These are phyloP conservation scores for Zygosaccharomyces rouxii DNA, from an alignment of 805 yeast genomes.

Conservation along the genomic window DNA sequence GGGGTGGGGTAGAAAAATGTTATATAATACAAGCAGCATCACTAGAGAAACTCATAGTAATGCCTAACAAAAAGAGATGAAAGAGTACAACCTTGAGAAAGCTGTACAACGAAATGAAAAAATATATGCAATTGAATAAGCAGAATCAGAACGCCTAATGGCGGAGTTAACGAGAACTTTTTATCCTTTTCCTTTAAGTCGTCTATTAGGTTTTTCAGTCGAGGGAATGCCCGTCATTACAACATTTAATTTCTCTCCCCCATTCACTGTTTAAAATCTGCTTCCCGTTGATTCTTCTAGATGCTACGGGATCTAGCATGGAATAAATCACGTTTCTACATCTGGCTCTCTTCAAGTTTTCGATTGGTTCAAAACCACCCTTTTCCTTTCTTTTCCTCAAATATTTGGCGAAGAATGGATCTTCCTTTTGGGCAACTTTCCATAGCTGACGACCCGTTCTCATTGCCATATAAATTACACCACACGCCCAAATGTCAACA, in stretches of 20 bases:
- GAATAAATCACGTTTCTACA: slow-evolving; percentile 93
- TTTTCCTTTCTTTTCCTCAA: slow-evolving; percentile 73
- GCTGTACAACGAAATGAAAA: neutral
- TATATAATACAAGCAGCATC: slow-evolving; percentile 4
- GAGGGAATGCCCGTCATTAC: slow-evolving; percentile 53
- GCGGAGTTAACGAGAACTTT: neutral
- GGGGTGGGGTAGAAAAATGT: neutral
- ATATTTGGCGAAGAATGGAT: slow-evolving; percentile 74
- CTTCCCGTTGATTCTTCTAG: slow-evolving; percentile 78
- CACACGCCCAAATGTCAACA: slow-evolving; percentile 90
- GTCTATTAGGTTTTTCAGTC: slow-evolving; percentile 3
- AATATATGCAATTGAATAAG: slow-evolving; percentile 3
- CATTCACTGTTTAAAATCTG: slow-evolving; percentile 91
- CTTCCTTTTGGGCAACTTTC: slow-evolving; percentile 77
- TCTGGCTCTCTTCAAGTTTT: slow-evolving; percentile 73
- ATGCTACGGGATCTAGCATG: slow-evolving; percentile 86
- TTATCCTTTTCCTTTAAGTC: neutral
- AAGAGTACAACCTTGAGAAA: neutral
- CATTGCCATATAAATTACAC: slow-evolving; percentile 90
- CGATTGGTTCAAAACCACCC: slow-evolving; percentile 90
- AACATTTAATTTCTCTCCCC: slow-evolving; percentile 84
- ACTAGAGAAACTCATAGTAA: neutral
- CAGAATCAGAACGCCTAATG: neutral
- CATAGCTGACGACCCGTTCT: slow-evolving; percentile 91
- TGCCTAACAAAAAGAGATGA: neutral